Conservation (phyloP, 257 asterid genomes). For the Mentha longifolia region DNA sequence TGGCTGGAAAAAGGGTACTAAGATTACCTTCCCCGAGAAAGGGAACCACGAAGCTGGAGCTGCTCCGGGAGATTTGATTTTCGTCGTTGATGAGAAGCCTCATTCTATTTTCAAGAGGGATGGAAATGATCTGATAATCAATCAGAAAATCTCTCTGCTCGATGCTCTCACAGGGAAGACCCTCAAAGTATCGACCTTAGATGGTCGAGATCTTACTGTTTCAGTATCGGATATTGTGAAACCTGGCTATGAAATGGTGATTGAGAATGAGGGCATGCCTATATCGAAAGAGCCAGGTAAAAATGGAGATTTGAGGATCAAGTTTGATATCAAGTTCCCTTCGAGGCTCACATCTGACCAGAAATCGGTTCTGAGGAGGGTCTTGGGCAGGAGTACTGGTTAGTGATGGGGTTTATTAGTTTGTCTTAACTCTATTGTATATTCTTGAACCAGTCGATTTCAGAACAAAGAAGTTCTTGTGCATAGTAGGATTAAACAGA, state of each 20-base stretch:
- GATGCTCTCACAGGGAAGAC: slow-evolving; percentile 92
- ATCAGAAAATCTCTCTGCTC: slow-evolving; percentile 71
- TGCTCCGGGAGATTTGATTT: slow-evolving; percentile 83
- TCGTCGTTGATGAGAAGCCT: slow-evolving; percentile 85
- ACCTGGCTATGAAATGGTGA: slow-evolving; percentile 78
- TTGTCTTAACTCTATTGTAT: slow-evolving; percentile 50
- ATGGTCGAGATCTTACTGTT: slow-evolving; percentile 61
- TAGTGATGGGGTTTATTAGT: slow-evolving; percentile 34
- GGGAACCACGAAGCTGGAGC: slow-evolving; percentile 74
- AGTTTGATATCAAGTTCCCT: slow-evolving; percentile 85
- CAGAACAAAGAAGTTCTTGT: slow-evolving; percentile 48
- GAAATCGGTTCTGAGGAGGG: slow-evolving; percentile 80
- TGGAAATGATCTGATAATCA: slow-evolving; percentile 71
- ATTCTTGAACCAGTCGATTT: slow-evolving; percentile 37
- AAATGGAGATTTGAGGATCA: slow-evolving; percentile 75
- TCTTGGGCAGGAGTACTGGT: slow-evolving; percentile 58
- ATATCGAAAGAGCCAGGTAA: slow-evolving; percentile 88
- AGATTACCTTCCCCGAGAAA: slow-evolving; percentile 87
- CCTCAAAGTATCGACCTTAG: slow-evolving; percentile 62
- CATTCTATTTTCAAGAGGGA: slow-evolving; percentile 78
- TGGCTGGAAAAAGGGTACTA: slow-evolving; percentile 98
- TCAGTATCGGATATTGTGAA: slow-evolving; percentile 64
- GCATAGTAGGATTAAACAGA: slow-evolving; percentile 62
- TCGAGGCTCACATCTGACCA: slow-evolving; percentile 82
- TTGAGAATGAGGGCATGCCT: slow-evolving; percentile 89